Evolutionary conservation across 805 yeast species (phyloP).

Genomic region (Nakazawaea molendinolei): DNA sequence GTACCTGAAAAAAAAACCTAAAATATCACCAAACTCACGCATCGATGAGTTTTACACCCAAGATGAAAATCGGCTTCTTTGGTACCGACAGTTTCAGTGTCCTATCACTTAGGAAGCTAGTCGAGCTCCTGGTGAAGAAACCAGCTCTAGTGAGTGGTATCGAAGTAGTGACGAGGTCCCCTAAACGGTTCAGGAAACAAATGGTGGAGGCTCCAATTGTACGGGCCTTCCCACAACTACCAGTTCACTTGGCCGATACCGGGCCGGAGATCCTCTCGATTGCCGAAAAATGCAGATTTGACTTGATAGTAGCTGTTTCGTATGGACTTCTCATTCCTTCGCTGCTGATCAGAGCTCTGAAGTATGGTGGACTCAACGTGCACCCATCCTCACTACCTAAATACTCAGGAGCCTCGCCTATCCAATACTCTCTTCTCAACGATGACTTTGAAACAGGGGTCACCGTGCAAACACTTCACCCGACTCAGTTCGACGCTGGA

Average conservation of each 20-base stretch:
- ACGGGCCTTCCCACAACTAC: slow-evolving; percentile 24
- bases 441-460: slow-evolving; percentile 68
- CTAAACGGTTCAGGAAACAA: slow-evolving; percentile 39
- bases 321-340: slow-evolving; percentile 79
- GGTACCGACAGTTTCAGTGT: slow-evolving; percentile 75
- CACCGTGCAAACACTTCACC: slow-evolving; percentile 85
- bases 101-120: slow-evolving; percentile 36
- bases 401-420: slow-evolving; percentile 84
- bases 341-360: slow-evolving; percentile 38
- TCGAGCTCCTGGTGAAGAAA: slow-evolving; percentile 17
- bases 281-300: slow-evolving; percentile 28
- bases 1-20: slow-evolving; percentile 3
- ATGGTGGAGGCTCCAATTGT: slow-evolving; percentile 50
- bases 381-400: slow-evolving; percentile 88
- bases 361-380: slow-evolving; percentile 74
- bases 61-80: slow-evolving; percentile 51
- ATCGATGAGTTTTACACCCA: too few relatives aligned
- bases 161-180: slow-evolving; percentile 57
- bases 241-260: slow-evolving; percentile 46
- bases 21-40: too few relatives aligned
- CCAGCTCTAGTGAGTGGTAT: slow-evolving; percentile 21
- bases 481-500: slow-evolving; percentile 80
- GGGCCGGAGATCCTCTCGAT: slow-evolving; percentile 29
- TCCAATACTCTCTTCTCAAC: slow-evolving; percentile 71
- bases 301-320: slow-evolving; percentile 85